phyloP scores from a whole-genome alignment of 2,329 filamentous ascomycete genomes.

The Chaetothyriales sp. region DNA sequence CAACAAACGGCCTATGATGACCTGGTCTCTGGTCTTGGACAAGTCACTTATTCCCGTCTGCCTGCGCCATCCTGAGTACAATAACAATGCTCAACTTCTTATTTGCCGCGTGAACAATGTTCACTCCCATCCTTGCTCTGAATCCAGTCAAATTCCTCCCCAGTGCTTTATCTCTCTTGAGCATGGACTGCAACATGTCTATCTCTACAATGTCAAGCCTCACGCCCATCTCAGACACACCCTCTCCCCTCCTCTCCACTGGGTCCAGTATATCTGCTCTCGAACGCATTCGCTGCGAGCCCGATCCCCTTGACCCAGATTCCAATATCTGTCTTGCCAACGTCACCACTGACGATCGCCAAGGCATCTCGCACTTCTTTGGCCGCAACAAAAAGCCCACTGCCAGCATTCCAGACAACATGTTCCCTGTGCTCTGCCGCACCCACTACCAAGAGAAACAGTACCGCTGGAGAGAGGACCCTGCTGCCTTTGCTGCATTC shows the following conservation, averaged over 20 bases:
- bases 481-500: background rate
- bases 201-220: background rate
- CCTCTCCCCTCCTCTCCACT: background rate
- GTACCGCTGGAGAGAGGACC: background rate
- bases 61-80: background rate
- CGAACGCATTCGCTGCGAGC: background rate
- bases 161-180: background rate
- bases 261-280: too few relatives aligned
- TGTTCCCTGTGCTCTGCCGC: conserved; percentile 2
- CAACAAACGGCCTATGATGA: too few relatives aligned
- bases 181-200: background rate
- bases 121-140: background rate
- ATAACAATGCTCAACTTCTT: background rate
- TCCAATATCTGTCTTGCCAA: background rate
- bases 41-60: too few relatives aligned
- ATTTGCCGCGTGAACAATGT: background rate
- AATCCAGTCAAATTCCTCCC: background rate
- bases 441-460: background rate
- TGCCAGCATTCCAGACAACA: background rate
- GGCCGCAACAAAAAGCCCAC: conserved; percentile 3
- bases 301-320: background rate
- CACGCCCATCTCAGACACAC: background rate
- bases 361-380: conserved; percentile 4
- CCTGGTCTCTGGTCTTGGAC: too few relatives aligned
- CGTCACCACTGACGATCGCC: background rate